phyloP scores from a whole-genome alignment of 208 protist species.

The Spongospora subterranea region DNA sequence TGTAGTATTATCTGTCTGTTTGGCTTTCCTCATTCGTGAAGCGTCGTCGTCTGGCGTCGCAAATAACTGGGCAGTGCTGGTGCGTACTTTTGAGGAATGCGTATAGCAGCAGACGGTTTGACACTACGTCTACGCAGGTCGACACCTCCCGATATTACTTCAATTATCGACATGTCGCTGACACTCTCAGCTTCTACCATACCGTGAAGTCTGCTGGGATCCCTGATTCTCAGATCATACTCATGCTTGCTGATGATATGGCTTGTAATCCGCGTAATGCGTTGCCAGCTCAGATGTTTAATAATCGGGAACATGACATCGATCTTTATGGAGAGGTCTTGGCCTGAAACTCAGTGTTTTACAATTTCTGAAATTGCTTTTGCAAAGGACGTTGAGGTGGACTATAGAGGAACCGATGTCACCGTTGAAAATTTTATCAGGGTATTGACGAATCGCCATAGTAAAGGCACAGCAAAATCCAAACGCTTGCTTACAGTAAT shows the following conservation, averaged over 20 bases:
- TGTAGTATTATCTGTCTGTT: no score
- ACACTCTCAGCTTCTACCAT: conserved; percentile 92
- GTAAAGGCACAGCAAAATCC: conserved; percentile 83
- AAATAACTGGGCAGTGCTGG: conserved; percentile 91
- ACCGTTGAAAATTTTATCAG: conserved; percentile 92
- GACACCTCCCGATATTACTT: conserved; percentile 92
- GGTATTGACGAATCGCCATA: conserved; percentile 78
- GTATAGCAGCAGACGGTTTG: not conserved
- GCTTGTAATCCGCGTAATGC: conserved; percentile 95
- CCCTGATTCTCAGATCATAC: conserved; percentile 89
- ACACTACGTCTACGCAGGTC: conserved; percentile 44
- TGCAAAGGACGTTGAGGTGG: conserved; percentile 85
- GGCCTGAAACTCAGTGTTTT: not conserved
- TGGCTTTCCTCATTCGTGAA: no score
- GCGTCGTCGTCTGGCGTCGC: no score
- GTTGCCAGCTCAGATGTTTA: conserved; percentile 80
- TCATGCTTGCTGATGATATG: conserved; percentile 96
- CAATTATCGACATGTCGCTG: conserved; percentile 96
- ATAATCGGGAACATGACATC: conserved; percentile 66
- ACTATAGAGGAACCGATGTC: conserved; percentile 95
- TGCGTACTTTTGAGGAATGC: conserved; percentile 70
- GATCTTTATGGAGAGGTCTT: conserved; percentile 83
- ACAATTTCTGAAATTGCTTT: not conserved
- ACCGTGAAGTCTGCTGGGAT: conserved; percentile 88
- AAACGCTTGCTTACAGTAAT: conserved; percentile 89